Evolutionary conservation across 768 basidiomycete genomes (phyloP).

Genomic region (Tulasnella sp.): DNA sequence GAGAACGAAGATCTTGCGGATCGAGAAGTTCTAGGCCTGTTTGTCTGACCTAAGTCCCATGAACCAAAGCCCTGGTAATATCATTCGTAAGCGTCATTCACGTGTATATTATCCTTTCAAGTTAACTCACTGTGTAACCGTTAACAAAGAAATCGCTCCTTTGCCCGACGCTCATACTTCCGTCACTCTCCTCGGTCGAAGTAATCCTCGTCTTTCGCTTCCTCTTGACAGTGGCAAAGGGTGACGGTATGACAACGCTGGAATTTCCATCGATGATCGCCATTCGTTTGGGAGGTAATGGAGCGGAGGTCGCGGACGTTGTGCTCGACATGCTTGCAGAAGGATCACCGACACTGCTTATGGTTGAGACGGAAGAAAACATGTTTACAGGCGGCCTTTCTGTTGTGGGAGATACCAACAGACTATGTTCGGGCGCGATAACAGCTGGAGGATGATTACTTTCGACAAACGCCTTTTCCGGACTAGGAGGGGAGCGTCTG

Average conservation of each 20-base stretch:
- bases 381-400: background rate
- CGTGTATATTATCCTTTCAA: background rate
- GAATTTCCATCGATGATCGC: constrained; percentile 10
- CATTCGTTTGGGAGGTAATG: background rate
- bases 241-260: background rate
- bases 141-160: constrained; percentile 5
- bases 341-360: background rate
- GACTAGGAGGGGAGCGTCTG: background rate
- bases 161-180: constrained; percentile 1
- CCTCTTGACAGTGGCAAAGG: constrained; percentile 10
- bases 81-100: background rate
- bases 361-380: background rate
- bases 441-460: background rate
- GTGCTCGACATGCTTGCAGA: background rate
- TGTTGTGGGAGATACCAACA: background rate
- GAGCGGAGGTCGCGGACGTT: background rate
- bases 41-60: background rate
- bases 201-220: background rate
- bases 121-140: background rate
- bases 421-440: background rate
- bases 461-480: background rate
- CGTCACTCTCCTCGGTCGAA: constrained; percentile 8
- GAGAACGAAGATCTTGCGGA: constrained; percentile 12
- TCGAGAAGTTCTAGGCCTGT: background rate
- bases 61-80: background rate